Base-by-base conservation (phyloP, 192 early-diverging fungal genomes). In the Endogone sp. region DNA sequence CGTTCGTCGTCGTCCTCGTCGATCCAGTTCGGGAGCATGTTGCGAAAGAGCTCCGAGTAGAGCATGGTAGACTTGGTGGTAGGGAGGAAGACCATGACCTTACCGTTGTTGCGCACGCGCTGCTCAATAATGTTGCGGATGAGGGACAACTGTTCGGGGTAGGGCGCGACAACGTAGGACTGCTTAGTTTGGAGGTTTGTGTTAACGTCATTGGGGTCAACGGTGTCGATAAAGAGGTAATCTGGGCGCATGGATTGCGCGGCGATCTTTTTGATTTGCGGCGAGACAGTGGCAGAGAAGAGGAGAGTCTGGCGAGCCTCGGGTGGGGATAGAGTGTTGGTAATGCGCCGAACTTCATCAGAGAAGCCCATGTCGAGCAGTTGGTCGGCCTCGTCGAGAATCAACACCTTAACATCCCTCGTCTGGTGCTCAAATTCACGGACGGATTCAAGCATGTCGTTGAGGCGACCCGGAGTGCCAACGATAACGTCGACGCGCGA, bases 331-430 rank as follows among this genome's bases (percentile, higher is more conserved):
- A 93, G 71, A 1, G 72, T 49, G 0, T 65, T 60, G 3, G 87
- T 67, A 71, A 98, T 94, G 25, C 78, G 71, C 56, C 94, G 84
- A 37, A 99, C 81, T 71, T 94, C 93, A 23, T 85, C 81, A 71
- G 91, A 92, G 81, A 98, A 97, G 8, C 95, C 95, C 91, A 95
- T 92, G 56, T 99, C 94, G 64, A 99, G 79, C 64, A 99, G 81
- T 74, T 92, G 87, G 76, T 99, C 97, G 11, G 94, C 94, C 81
- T 99, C 97, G 77, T 99, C 97, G 67, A 98, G 82, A 56, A 99
- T 87, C 62, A 98, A 81, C n/a, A 85, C 84, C 67, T 85, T 81
- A 59, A 84, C 69, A 6, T 60, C 9, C 10, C 27, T 28, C 10
- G 24, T 26, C 2, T 63, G 64, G 30, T 74, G 71, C 24, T 85